Conservation (phyloP, 768 basidiomycete species). For the Hericium erinaceus region DNA sequence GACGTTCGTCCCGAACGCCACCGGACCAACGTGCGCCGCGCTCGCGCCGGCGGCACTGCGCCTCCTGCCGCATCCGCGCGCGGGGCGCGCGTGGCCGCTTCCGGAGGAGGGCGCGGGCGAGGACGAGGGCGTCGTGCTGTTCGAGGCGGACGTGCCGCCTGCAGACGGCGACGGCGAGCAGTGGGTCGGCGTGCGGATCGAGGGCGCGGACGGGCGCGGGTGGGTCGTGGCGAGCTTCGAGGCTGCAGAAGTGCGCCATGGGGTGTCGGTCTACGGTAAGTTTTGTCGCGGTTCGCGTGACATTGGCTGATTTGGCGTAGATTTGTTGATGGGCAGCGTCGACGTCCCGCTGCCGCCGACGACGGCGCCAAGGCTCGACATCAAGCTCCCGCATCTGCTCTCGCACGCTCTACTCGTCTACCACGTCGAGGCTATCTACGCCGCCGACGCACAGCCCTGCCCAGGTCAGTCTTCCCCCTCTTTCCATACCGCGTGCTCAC, state of each 20-base stretch:
- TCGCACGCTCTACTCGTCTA: conserved; percentile 62
- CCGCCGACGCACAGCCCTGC: conserved; percentile 16
- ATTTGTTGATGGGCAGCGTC: background rate
- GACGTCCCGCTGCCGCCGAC: conserved; percentile 25
- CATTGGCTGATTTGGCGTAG: no score
- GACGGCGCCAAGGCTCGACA: conserved; percentile 28
- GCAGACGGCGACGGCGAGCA: conserved; percentile 13
- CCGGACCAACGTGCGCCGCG: conserved; percentile 8
- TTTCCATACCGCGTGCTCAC: background rate
- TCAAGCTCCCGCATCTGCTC: conserved; percentile 46
- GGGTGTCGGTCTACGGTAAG: conserved; percentile 35
- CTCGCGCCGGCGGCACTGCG: conserved; percentile 38
- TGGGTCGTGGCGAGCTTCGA: conserved; percentile 56
- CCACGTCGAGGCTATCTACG: conserved; percentile 31
- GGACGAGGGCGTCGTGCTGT: conserved; percentile 63
- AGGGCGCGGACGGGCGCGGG: conserved; percentile 41
- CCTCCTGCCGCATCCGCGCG: conserved; percentile 53
- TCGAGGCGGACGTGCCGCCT: conserved; percentile 37
- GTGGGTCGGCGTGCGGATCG: conserved; percentile 47
- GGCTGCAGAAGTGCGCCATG: conserved; percentile 18
- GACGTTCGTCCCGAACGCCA: no score
- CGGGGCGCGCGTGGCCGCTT: conserved; percentile 48
- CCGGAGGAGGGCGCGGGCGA: conserved; percentile 66
- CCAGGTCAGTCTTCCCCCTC: conserved; percentile 15
- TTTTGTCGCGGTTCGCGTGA: background rate